These are phyloP conservation scores for Thraustotheca clavata DNA, from an alignment of 352 stramenopile species.

Conservation along the genomic window DNA sequence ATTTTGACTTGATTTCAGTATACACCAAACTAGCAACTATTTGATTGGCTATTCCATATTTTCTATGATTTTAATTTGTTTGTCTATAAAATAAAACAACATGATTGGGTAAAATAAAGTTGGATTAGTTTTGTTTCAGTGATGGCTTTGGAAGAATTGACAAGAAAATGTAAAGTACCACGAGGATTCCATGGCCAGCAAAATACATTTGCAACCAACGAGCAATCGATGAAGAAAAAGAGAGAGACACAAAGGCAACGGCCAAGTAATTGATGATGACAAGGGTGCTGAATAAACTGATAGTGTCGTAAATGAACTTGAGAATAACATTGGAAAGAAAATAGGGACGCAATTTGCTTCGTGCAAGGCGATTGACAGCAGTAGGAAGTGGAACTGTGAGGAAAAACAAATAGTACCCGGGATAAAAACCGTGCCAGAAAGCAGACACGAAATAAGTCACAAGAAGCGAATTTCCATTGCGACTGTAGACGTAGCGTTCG, in stretches of 20 bases:
- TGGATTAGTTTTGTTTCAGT: conserved; percentile 16
- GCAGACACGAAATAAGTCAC: conserved; percentile 93
- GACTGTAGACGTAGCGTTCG: conserved; percentile 96
- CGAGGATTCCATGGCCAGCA: conserved; percentile 30
- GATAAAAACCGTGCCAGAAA: conserved; percentile 99
- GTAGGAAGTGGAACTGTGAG: conserved; percentile 60
- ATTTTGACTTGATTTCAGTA: no score
- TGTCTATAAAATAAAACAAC: no score
- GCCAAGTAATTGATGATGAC: conserved; percentile 67
- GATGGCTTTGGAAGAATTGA: conserved; percentile 3
- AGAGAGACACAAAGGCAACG: conserved; percentile 52
- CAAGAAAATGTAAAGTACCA: conserved; percentile 7
- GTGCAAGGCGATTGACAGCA: conserved; percentile 51
- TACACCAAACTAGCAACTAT: no score
- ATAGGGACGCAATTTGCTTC: conserved; percentile 42
- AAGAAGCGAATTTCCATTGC: conserved; percentile 87
- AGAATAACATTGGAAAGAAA: conserved; percentile 32
- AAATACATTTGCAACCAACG: conserved; percentile 54
- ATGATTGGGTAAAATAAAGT: no score
- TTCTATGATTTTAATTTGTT: no score
- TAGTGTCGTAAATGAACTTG: conserved; percentile 55
- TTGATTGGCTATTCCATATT: no score
- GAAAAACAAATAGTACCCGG: conserved; percentile 97
- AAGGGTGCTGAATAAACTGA: conserved; percentile 42
- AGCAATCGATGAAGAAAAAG: conserved; percentile 40